Conservation (phyloP, 2,329 filamentous ascomycete species). For the Pyricularia pennisetigena region DNA sequence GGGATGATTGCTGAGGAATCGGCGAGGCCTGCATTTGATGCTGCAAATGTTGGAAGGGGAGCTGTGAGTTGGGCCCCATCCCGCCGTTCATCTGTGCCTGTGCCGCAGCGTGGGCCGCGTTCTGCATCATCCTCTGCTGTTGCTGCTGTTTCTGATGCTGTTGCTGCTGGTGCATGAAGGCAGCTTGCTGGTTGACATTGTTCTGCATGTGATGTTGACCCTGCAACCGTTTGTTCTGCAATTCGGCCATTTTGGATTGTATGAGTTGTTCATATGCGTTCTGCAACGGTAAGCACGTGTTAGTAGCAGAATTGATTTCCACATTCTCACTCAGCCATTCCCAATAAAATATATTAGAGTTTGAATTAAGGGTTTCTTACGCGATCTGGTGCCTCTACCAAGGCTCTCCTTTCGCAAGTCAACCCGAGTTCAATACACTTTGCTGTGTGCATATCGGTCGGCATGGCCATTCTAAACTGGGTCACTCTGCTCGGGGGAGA, state of each 20-base stretch:
- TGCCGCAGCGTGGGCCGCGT: conserved; percentile 19
- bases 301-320: too few relatives aligned
- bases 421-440: neutral
- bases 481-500: neutral
- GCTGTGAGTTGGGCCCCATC: conserved; percentile 39
- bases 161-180: conserved; percentile 19
- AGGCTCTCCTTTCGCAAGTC: neutral
- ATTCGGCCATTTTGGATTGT: conserved; percentile 33
- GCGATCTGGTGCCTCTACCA: neutral
- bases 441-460: neutral
- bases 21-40: conserved; percentile 47
- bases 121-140: conserved; percentile 42
- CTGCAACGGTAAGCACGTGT: conserved; percentile 21
- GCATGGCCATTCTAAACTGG: neutral
- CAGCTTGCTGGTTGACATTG: conserved; percentile 28
- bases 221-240: conserved; percentile 38
- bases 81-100: conserved; percentile 39
- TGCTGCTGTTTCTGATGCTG: conserved; percentile 21
- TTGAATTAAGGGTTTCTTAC: conserved; percentile 19
- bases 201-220: conserved; percentile 40
- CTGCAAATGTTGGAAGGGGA: conserved; percentile 47
- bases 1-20: conserved; percentile 32
- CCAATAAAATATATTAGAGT: conserved; percentile 22
- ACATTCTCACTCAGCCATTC: neutral
- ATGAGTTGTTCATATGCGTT: conserved; percentile 40